Evolutionary conservation across 2,329 filamentous ascomycete species (phyloP), one percentile per base, ranked within the genome.

Genomic region (Ophiostoma ips): DNA sequence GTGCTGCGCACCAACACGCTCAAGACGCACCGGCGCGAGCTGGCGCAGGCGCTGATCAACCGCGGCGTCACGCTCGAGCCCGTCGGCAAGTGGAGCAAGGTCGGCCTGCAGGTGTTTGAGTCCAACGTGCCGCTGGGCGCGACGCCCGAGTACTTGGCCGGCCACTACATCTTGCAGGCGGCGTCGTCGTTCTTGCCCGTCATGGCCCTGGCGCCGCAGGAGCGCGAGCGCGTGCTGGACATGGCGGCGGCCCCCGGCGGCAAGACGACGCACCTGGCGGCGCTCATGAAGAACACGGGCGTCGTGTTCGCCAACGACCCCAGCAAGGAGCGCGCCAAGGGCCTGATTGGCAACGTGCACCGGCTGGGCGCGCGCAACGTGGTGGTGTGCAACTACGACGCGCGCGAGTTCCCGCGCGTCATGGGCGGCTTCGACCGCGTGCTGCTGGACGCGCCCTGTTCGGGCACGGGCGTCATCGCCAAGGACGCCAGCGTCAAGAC

Each of bases 401-500:
- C 90, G 12, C 79, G 89, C 44, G 88, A 94, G 57, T 98, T 96
- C 65, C 92, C 92, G 28, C 86, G 82, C 61, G 86, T 94, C 35
- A 88, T 98, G 66, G 92, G 90, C 52, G 92, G 92, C 12, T 98
- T 98, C 56, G 92, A 98, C 66, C 79, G 92, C 55, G 87, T 98
- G 6, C 71, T 96, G 43, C 84, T 96, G 52, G 89, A 98, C 68
- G 89, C 88, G 1, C 92, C 92, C 5, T 96, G 92, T 70, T 94
- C 89, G 3, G 90, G 92, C 58, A 98, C 92, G 1, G 92, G 92
- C 60, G 92, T 98, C 62, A 98, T 98, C 57, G 84, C 88, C 55
- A 98, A 98, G 71, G 92, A 98, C 67, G 79, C 90, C 31, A 87
- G 84, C 56, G 88, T 98, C 58, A 98, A 98, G 76, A 96, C 90